Evolutionary conservation across 306 rosid genomes (phyloP).

Genomic region (Aeschynomene evenia): DNA sequence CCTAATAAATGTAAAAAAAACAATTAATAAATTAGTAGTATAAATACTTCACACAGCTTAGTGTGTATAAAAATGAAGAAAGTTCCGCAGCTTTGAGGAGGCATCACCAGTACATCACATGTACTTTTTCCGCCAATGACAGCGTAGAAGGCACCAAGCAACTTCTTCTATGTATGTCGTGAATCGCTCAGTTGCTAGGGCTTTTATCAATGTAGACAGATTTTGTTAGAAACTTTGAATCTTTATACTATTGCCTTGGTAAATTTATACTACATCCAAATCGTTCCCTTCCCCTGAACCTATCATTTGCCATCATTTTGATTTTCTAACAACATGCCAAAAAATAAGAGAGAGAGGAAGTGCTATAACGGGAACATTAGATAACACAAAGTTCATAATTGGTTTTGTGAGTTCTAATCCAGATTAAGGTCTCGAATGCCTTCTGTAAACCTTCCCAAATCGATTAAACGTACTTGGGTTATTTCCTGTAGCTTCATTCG

Average conservation of each 20-base stretch:
- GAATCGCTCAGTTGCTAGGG: too few relatives aligned
- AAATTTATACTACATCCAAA: conserved; percentile 8
- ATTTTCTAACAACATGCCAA: conserved; percentile 5
- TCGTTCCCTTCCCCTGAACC: neutral
- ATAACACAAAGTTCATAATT: neutral
- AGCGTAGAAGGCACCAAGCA: neutral
- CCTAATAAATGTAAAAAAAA: too few relatives aligned
- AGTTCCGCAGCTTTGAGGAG: neutral
- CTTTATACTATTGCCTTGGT: neutral
- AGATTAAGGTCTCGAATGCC: conserved; percentile 23
- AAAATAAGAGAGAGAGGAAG: neutral
- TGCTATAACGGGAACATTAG: neutral
- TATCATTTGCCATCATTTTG: neutral
- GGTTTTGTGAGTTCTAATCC: neutral
- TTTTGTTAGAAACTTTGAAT: neutral
- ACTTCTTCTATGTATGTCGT: too few relatives aligned
- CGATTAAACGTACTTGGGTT: neutral
- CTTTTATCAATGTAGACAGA: neutral
- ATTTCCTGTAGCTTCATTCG: conserved; percentile 36
- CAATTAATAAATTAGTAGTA: too few relatives aligned
- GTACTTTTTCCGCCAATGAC: neutral
- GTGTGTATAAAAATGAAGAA: too few relatives aligned
- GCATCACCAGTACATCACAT: neutral
- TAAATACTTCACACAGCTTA: too few relatives aligned
- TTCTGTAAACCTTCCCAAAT: conserved; percentile 46